Base-by-base conservation (phyloP, 2,329 filamentous ascomycete species). In the Colletotrichum lindemuthianum region DNA sequence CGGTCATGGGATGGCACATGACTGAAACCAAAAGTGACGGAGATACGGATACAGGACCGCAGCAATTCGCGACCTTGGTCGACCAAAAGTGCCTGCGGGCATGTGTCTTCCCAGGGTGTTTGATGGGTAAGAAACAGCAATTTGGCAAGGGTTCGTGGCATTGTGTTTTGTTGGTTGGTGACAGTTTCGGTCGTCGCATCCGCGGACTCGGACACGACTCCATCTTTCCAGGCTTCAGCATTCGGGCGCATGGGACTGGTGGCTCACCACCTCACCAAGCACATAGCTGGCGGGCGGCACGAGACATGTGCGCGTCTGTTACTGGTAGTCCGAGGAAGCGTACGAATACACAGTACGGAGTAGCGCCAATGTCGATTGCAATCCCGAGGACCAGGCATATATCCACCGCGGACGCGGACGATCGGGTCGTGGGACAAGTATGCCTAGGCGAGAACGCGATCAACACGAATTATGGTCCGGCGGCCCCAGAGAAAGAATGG, bases 171-270 rank as follows among this genome's bases (percentile, higher is more conserved):
- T 37, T 60, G 61, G 61, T 48, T 40, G 45, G n/a, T 45, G 32
- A 40, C 49, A 11, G 49, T 55, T 12, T 33, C 43, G 57, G 34
- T 40, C 33, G 13, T 34, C 44, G 37, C 55, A 60, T 60, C 50
- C 61, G 57, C 57, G 39, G 50, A 10, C 37, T 60, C 45, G 59
- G 61, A 32, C 50, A 51, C 50, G 55, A 60, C 50, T 47, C 57
- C 57, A 60, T 65, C 51, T 61, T 59, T 65, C 58, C 24, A 65
- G 61, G 61, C 61, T 65, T 51, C 61, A 65, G 58, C 44, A 65
- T 61, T 65, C 39, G 44, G 50, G 48, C 39, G 16, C 34, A 36
- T 61, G 47, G 45, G 61, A 53, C 52, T 65, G 61, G 51, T 45
- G 48, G 61, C 41, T 13, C 41, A 34, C 44, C 36, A 33, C 57